Conservation (phyloP, 2,329 filamentous ascomycete species). For the Sporothrix dimorphospora region DNA sequence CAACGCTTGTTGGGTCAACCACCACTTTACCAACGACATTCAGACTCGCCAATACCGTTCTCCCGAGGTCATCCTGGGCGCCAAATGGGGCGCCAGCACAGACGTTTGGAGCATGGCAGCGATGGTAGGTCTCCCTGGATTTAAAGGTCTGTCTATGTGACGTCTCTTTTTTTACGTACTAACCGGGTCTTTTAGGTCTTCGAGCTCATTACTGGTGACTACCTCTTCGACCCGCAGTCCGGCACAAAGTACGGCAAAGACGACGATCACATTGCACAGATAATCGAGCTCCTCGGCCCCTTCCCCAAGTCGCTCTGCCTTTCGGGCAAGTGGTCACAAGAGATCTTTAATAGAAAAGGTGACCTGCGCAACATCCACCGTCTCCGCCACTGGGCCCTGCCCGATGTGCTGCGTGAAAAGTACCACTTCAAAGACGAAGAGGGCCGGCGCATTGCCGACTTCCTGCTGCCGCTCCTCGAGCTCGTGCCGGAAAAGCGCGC, state of each 20-base stretch:
- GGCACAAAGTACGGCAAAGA: constrained; percentile 99
- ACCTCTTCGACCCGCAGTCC: constrained; percentile 96
- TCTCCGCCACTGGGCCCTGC: constrained; percentile 90
- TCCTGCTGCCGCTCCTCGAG: constrained; percentile 89
- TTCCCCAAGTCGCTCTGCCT: constrained; percentile 93
- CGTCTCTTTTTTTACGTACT: no score
- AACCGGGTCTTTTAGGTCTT: no score
- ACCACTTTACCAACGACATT: constrained; percentile 99
- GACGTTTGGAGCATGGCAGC: constrained; percentile 99
- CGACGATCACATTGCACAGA: constrained; percentile 98
- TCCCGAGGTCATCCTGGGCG: constrained; percentile 92
- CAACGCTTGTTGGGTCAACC: constrained; percentile 97
- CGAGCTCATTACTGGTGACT: constrained; percentile 96
- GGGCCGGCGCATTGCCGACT: constrained; percentile 74
- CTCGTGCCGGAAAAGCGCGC: constrained; percentile 84
- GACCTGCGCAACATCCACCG: constrained; percentile 97
- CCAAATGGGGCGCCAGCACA: constrained; percentile 99
- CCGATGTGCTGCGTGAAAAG: constrained; percentile 92
- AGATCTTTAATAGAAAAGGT: constrained; percentile 98
- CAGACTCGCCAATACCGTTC: constrained; percentile 97
- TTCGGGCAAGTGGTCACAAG: constrained; percentile 94
- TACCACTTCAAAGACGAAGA: constrained; percentile 92
- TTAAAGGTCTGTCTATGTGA: no score
- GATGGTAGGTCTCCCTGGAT: no score
- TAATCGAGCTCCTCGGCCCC: constrained; percentile 91